These are phyloP conservation scores for Picochlorum sp. DNA, from an alignment of 139 green algal genomes.

Conservation along the genomic window DNA sequence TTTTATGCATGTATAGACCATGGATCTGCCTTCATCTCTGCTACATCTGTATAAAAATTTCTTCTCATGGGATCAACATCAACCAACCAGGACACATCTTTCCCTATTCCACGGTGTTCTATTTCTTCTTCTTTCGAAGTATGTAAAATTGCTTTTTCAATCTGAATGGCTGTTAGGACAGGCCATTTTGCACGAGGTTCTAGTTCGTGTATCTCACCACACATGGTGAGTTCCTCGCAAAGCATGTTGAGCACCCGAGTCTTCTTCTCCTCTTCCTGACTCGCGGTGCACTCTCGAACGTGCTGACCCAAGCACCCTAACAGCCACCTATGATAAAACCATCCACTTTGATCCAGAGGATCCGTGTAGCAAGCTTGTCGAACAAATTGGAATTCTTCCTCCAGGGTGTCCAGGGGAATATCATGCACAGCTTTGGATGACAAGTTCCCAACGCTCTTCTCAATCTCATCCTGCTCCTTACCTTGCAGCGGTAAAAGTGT, in stretches of 20 bases:
- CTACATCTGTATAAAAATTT: constrained; percentile 40
- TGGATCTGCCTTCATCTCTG: constrained; percentile 16
- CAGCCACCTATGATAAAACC: constrained; percentile 93
- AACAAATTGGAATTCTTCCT: constrained; percentile 88
- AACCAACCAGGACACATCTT: constrained; percentile 8
- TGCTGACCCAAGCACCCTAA: constrained; percentile 20
- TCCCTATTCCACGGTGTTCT: too few relatives aligned
- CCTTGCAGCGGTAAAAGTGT: constrained; percentile 50
- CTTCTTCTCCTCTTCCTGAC: constrained; percentile 4
- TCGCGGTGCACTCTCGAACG: background rate
- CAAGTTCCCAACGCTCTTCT: background rate
- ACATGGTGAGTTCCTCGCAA: constrained; percentile 10
- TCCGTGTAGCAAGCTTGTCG: constrained; percentile 88
- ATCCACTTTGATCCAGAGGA: constrained; percentile 83
- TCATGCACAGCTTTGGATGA: constrained; percentile 5
- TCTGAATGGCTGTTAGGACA: constrained; percentile 47
- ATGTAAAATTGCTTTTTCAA: background rate
- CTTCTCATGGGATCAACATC: constrained; percentile 31
- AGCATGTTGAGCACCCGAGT: background rate
- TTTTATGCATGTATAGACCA: constrained; percentile 1
- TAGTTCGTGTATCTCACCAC: constrained; percentile 29
- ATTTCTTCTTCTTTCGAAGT: too few relatives aligned
- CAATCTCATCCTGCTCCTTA: constrained; percentile 7
- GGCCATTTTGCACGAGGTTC: constrained; percentile 67
- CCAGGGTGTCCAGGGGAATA: constrained; percentile 50